phyloP scores from a whole-genome alignment of 2,329 filamentous ascomycete species.

The Bipolaris bicolor region DNA sequence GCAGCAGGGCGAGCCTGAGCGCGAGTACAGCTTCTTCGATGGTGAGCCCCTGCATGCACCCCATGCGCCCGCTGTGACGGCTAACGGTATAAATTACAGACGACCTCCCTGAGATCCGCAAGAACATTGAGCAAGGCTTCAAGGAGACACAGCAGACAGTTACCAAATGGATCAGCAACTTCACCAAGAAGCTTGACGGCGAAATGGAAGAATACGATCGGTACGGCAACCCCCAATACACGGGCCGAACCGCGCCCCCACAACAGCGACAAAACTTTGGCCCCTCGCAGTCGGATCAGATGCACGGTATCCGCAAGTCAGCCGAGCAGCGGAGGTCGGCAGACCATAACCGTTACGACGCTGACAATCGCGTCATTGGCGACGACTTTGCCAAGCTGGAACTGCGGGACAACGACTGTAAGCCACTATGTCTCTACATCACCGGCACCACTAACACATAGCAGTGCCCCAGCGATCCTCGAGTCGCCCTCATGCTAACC shows the following conservation, averaged over 20 bases:
- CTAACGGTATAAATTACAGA: constrained; percentile 58
- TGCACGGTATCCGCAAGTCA: constrained; percentile 49
- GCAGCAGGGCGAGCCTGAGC: constrained; percentile 62
- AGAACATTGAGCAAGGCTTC: constrained; percentile 94
- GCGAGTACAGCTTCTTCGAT: constrained; percentile 90
- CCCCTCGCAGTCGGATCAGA: constrained; percentile 48
- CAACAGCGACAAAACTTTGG: constrained; percentile 50
- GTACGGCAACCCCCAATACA: constrained; percentile 53
- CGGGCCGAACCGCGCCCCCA: constrained; percentile 21
- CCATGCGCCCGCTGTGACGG: neutral
- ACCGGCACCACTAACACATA: constrained; percentile 1
- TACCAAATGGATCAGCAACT: constrained; percentile 86
- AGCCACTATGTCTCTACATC: neutral
- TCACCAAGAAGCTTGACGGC: constrained; percentile 90
- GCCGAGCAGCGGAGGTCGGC: constrained; percentile 68
- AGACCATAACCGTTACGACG: constrained; percentile 91
- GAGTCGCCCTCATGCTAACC: constrained; percentile 73
- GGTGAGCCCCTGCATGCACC: constrained; percentile 48
- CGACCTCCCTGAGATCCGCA: constrained; percentile 88
- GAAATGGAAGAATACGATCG: constrained; percentile 71
- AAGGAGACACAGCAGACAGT: constrained; percentile 91
- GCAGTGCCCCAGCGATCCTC: constrained; percentile 60
- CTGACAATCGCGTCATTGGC: constrained; percentile 85
- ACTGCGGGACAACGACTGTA: constrained; percentile 66
- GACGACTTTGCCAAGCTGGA: constrained; percentile 82